Base-by-base conservation (phyloP, 805 yeast genomes). In the Metschnikowia aberdeeniae region DNA sequence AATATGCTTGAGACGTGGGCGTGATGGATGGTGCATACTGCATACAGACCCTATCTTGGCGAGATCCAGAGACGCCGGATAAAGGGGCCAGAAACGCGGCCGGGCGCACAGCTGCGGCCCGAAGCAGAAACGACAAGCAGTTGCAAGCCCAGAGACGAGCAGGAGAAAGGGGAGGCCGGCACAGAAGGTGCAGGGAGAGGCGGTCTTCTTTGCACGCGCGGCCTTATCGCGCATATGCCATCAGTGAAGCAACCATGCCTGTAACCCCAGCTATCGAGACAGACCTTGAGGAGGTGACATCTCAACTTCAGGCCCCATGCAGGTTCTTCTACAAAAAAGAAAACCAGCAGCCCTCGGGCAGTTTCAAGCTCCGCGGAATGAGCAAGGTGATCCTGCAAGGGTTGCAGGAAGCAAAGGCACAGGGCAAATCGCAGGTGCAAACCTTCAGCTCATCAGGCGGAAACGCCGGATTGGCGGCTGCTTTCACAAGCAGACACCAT, bases 381-480 rank as follows among this genome's bases (percentile, higher is more conserved):
- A 81, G 82, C 10, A 58, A 75, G 47, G 62, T 76, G 34, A 67
- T 78, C 31, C 53, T 58, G 9, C 52, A 56, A 11, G 61, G 67
- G 6, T 59, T 72, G 1, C 57, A 54, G 2, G 52, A 54, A 13
- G 68, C 70, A 1, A 52, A 56, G 26, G 42, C 43, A 9, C 11
- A 22, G 4, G 56, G 62, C 4, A 50, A 55, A 12, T 62, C 64
- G 42, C 53, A 53, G 32, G 64, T 73, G 12, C 68, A 67, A 8
- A 73, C 77, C 4, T 72, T 68, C 48, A 70, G 80, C 4, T 76
- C 81, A 8, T 72, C 78, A 30, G 83, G 82, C 9, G 82, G 83
- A 7, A 75, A 75, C 49, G 80, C 80, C n/a, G 80, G 80, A 1
- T 63, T 75, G 46, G 82, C 82, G 6, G 81, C 80, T 8, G 77